phyloP scores from a whole-genome alignment of 345 rosid genomes.

The Eucalyptus albens region DNA sequence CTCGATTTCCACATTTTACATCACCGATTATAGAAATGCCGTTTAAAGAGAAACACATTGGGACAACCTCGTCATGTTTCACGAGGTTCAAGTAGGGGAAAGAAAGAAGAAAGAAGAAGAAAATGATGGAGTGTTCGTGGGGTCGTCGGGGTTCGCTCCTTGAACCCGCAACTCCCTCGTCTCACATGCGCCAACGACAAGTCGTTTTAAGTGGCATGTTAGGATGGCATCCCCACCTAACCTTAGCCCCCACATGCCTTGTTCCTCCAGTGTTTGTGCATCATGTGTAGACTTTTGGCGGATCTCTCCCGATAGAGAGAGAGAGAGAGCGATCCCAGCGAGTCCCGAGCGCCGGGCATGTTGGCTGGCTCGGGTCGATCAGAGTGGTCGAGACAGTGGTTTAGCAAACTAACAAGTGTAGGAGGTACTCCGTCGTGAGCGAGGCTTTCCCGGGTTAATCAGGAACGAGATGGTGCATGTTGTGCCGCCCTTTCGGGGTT shows the following conservation, averaged over 20 bases:
- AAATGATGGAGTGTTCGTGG: background rate
- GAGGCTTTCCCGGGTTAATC: background rate
- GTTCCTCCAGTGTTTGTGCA: background rate
- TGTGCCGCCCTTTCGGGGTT: background rate
- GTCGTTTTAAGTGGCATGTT: background rate
- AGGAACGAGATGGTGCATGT: background rate
- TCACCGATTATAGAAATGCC: background rate
- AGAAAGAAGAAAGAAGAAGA: background rate
- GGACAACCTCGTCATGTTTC: background rate
- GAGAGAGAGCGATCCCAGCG: background rate
- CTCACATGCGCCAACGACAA: background rate
- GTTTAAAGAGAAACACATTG: background rate
- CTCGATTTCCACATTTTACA: background rate
- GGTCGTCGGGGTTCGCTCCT: background rate
- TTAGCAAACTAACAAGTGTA: background rate
- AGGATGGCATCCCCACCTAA: background rate
- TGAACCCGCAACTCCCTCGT: background rate
- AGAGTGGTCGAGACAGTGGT: background rate
- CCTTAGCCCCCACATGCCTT: background rate
- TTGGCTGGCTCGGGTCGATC: background rate
- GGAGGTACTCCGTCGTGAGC: background rate
- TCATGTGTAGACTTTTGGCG: background rate
- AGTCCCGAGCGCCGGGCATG: background rate
- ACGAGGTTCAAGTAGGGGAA: background rate
- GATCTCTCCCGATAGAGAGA: background rate